These are phyloP conservation scores for Aureobasidium leucospermi DNA, from an alignment of 2,329 filamentous ascomycete genomes.

Conservation along the genomic window DNA sequence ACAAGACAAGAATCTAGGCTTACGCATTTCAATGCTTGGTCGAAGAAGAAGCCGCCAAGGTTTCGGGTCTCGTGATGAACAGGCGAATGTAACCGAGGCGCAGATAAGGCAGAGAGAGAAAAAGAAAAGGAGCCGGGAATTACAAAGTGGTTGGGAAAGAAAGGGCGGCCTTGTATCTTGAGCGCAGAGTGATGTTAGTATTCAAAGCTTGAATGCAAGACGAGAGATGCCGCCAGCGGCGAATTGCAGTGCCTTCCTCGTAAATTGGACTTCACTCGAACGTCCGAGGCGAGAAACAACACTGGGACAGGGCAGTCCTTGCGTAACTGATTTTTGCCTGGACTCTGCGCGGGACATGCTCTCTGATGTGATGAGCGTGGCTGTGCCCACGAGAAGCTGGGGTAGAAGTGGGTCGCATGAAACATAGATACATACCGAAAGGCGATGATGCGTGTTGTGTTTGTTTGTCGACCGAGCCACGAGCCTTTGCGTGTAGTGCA, in stretches of 20 bases:
- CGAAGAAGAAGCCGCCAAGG: conserved; percentile 1
- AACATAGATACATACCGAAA: conserved; percentile 7
- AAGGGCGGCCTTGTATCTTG: conserved; percentile 2
- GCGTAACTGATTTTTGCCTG: conserved; percentile 8
- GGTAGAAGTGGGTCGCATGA: conserved; percentile 10
- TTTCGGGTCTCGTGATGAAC: background rate
- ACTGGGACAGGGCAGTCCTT: background rate
- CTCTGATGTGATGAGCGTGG: conserved; percentile 11
- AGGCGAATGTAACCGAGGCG: background rate
- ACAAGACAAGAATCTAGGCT: conserved; percentile 7
- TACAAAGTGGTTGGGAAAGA: background rate
- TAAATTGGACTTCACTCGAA: background rate
- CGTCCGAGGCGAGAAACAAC: conserved; percentile 7
- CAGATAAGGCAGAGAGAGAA: conserved; percentile 6
- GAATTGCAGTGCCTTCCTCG: background rate
- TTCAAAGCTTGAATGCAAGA: background rate
- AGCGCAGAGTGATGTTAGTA: conserved; percentile 2
- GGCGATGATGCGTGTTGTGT: background rate
- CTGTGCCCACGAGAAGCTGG: conserved; percentile 8
- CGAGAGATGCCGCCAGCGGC: background rate
- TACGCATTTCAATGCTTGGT: conserved; percentile 14
- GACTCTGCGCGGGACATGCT: background rate
- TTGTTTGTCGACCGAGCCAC: background rate
- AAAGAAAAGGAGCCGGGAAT: conserved; percentile 5
- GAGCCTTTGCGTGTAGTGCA: background rate